Evolutionary conservation across 257 asterid species (phyloP).

Genomic region (Jacaranda mimosifolia): DNA sequence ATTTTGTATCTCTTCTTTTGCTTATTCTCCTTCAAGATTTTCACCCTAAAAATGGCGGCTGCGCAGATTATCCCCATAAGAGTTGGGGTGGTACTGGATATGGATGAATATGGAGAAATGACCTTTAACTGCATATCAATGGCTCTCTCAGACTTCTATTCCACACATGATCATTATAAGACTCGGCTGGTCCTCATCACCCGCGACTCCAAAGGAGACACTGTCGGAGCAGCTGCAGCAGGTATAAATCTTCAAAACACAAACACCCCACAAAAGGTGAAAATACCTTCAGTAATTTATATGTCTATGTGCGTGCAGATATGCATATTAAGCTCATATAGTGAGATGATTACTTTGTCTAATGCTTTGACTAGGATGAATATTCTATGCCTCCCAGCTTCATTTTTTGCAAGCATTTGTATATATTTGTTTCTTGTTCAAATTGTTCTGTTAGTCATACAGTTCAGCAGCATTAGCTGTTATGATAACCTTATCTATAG

Average conservation of each 20-base stretch:
- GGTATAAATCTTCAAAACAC: slow-evolving; percentile 33
- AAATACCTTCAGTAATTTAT: too few relatives aligned
- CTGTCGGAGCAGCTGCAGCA: slow-evolving; percentile 62
- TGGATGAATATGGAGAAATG: slow-evolving; percentile 49
- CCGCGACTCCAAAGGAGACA: slow-evolving; percentile 47
- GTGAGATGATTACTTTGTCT: not conserved
- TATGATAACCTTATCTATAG: not conserved
- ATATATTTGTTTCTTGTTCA: not conserved
- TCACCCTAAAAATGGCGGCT: slow-evolving; percentile 23
- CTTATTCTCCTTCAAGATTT: slow-evolving; percentile 9
- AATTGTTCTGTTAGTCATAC: not conserved
- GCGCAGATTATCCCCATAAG: slow-evolving; percentile 41
- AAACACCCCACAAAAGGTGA: not conserved
- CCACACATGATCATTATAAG: slow-evolving; percentile 38
- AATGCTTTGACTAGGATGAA: not conserved
- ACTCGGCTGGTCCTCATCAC: slow-evolving; percentile 49
- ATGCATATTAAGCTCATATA: not conserved
- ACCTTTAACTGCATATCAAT: slow-evolving; percentile 54
- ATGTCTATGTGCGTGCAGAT: not conserved
- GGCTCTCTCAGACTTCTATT: slow-evolving; percentile 72
- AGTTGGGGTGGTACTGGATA: slow-evolving; percentile 63
- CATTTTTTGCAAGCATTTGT: not conserved
- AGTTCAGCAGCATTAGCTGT: not conserved
- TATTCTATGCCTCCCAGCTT: too few relatives aligned
- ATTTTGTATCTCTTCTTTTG: slow-evolving; percentile 4